Base-by-base conservation (phyloP, 1,284 basidiomycete genomes). In the Athelia sp. region DNA sequence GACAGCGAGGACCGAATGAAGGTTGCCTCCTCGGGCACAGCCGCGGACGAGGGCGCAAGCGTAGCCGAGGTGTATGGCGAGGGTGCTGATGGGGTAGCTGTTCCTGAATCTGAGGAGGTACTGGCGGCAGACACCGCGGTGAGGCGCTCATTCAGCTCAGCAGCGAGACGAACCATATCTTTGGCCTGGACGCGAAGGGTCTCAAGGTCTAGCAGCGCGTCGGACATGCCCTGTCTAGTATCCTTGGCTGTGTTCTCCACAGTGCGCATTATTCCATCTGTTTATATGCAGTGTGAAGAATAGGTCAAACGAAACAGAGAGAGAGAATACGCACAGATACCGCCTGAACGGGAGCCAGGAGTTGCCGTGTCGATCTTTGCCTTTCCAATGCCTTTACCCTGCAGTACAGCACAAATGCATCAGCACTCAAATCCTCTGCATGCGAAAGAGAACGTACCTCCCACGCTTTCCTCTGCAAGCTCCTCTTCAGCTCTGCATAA, bases 81-180 rank as follows among this genome's bases (percentile, higher is more conserved):
- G n/a, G n/a, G n/a, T n/a, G n/a, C n/a, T n/a, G n/a, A n/a, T n/a
- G n/a, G n/a, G n/a, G n/a, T n/a, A n/a, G n/a, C n/a, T n/a, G n/a
- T n/a, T n/a, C n/a, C n/a, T n/a, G n/a, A n/a, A n/a, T n/a, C n/a
- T n/a, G n/a, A n/a, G n/a, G n/a, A n/a, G n/a, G n/a, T n/a, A n/a
- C n/a, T n/a, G 17, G 64, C 61, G 18, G 66, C 65, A 18, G 83
- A 76, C 14, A 78, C 69, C 3, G 79, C 76, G 8, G 84, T 85
- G 10, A 98, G 75, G 54, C 86, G 90, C 52, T 90, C 82, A 63
- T 93, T 95, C 55, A 98, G 80, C 45, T 92, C 85, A 53, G 87
- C 87, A 1, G 96, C 94, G 23, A 98, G 78, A 36, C 82, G 81
- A 48, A 92, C 94, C 87, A 99, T 98, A 57, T 94, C 90, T 57